Evolutionary conservation across 2,329 filamentous ascomycete genomes (phyloP), one percentile per base, ranked within the genome.

Genomic region (Ceratocystis eucalypticola): DNA sequence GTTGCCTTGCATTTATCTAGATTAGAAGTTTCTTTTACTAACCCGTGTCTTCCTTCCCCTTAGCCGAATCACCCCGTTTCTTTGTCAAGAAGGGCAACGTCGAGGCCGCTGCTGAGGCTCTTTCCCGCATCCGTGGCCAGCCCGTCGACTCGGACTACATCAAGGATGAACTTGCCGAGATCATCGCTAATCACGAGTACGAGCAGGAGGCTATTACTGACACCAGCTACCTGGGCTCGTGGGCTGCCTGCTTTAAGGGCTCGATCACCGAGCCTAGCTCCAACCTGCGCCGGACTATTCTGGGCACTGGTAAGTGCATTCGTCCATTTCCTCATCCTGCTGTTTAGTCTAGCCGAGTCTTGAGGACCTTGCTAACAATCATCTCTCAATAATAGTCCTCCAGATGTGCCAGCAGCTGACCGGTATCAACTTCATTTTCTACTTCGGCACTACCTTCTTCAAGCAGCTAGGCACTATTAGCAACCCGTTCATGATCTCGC

Each of bases 351-450:
- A 12, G 20, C 33, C 30, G 30, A 33, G 30, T 33, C 25, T 45
- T 5, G 44, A 15, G 5, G 10, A 48, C 46, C 1, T 15, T 28
- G 17, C n/a, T 57, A 22, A 61, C 70, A 10, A 28, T 0, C 17
- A 70, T 62, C 7, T 33, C 83, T 17, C 41, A 1, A 5, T 1
- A 8, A 5, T n/a, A 66, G 66, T 66, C 59, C 55, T 84, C 61
- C 82, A 85, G 72, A 82, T 83, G 79, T 82, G 83, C 79, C 82
- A 85, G 72, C 82, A 84, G 73, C 72, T 75, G 84, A 92, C 89
- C 30, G 89, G 91, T 80, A 88, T 96, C 77, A 96, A 96, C 82
- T 95, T 93, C 77, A 89, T 94, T 80, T 94, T 92, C 80, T 89
- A 90, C 79, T 90, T 87, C 79, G 90, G 88, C 45, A 91, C 89